A percentile compares a stretch with the other conserved stretches of the same genome.
phyloP scores from a whole-genome alignment of 2,329 filamentous ascomycete genomes.

The Paramyrothecium roridum region DNA sequence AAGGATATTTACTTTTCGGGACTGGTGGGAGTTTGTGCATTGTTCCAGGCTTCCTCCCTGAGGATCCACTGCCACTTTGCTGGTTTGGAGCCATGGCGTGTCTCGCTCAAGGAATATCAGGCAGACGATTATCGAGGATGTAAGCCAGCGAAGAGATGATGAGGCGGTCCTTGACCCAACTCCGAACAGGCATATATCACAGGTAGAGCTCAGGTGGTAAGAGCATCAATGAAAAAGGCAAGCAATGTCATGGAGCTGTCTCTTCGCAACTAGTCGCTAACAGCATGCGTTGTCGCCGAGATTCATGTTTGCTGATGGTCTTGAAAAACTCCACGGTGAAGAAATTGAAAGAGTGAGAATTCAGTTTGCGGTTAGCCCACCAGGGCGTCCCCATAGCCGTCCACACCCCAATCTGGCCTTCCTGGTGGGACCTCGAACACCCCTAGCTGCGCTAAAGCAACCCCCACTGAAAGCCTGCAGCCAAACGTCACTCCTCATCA shows the following conservation, averaged over 20 bases:
- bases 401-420: neutral
- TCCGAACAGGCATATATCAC: no score
- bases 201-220: no score
- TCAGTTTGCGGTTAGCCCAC: no score
- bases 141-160: neutral
- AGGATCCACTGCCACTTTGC: slow-evolving; percentile 8
- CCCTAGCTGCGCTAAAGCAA: neutral
- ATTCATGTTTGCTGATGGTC: no score
- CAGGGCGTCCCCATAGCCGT: neutral
- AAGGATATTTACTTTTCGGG: slow-evolving; percentile 22
- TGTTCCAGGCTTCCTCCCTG: slow-evolving; percentile 14
- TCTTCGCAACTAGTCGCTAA: no score
- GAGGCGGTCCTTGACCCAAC: neutral
- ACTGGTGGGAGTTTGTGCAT: slow-evolving; percentile 31
- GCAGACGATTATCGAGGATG: neutral
- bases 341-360: no score
- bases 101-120: slow-evolving; percentile 2
- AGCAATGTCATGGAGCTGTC: no score
- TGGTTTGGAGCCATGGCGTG: slow-evolving; percentile 16
- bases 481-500: neutral
- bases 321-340: no score
- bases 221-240: no score
- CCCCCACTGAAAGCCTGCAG: neutral
- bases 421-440: neutral
- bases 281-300: no score